These are phyloP conservation scores for Linnemannia elongata DNA, from an alignment of 192 early-diverging fungal genomes.

Conservation along the genomic window DNA sequence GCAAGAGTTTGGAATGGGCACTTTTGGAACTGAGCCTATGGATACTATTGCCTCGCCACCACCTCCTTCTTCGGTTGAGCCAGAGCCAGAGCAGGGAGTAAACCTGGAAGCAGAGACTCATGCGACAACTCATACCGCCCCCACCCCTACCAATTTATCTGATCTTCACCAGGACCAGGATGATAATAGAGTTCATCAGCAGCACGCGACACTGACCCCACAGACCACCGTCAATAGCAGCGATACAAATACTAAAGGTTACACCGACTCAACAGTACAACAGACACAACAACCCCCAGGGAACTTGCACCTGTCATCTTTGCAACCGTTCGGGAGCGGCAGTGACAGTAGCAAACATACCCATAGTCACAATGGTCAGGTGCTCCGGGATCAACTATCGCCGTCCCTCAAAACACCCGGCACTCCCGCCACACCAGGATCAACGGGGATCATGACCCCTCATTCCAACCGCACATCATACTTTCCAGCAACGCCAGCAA, in stretches of 20 bases:
- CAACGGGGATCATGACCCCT: slow-evolving; percentile 21
- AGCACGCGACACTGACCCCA: background rate
- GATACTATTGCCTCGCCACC: slow-evolving; percentile 6
- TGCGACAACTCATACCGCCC: background rate
- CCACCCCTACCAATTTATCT: background rate
- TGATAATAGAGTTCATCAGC: slow-evolving; percentile 1
- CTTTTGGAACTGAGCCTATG: slow-evolving; percentile 27
- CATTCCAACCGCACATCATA: slow-evolving; percentile 24
- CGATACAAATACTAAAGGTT: background rate
- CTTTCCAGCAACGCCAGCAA: slow-evolving; percentile 35
- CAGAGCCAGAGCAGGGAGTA: background rate
- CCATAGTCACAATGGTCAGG: background rate
- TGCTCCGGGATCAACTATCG: background rate
- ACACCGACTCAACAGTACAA: background rate
- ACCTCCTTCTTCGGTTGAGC: background rate
- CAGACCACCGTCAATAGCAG: background rate
- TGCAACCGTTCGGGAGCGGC: slow-evolving; percentile 3
- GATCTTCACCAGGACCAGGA: background rate
- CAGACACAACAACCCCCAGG: background rate
- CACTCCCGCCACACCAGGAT: slow-evolving; percentile 21
- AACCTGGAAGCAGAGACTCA: no score
- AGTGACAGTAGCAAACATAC: background rate
- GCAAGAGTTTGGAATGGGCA: slow-evolving; percentile 42
- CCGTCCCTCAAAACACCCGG: slow-evolving; percentile 12
- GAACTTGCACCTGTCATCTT: background rate